These are phyloP conservation scores for Aspergillus biplanus DNA, from an alignment of 495 filamentous ascomycete species.

Conservation along the genomic window DNA sequence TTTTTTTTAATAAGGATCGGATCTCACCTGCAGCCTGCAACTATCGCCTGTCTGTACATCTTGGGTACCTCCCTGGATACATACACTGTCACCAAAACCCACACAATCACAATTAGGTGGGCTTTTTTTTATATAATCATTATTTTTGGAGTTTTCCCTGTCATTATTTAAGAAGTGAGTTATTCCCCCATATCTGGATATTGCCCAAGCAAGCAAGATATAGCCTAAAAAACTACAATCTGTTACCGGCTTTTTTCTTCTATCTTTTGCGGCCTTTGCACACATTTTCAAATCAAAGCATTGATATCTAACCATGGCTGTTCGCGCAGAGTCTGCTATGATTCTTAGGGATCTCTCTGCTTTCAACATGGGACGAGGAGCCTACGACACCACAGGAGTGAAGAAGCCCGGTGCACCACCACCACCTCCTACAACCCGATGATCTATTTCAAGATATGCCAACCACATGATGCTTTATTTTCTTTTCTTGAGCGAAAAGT, in stretches of 20 bases:
- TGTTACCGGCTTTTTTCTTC: neutral
- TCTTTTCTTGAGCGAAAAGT: conserved; percentile 31
- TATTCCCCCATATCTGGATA: conserved; percentile 8
- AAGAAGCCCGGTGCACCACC: conserved; percentile 60
- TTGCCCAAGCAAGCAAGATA: conserved; percentile 1
- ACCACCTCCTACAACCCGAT: conserved; percentile 42
- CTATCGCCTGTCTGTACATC: conserved; percentile 29
- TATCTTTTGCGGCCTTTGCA: neutral
- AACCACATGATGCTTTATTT: conserved; percentile 33
- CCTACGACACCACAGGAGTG: conserved; percentile 63
- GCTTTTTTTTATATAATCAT: conserved; percentile 20
- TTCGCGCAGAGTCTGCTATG: conserved; percentile 49
- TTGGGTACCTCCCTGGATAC: conserved; percentile 29
- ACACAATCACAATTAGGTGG: conserved; percentile 22
- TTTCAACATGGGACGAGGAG: conserved; percentile 62
- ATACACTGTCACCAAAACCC: conserved; percentile 27
- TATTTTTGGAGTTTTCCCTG: conserved; percentile 9
- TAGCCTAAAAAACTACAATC: neutral
- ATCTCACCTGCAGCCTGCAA: conserved; percentile 47
- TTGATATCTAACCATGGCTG: conserved; percentile 37
- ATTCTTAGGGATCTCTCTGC: conserved; percentile 51
- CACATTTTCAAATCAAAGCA: conserved; percentile 2
- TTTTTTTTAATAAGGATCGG: conserved; percentile 43
- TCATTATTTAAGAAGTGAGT: conserved; percentile 25
- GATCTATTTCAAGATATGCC: conserved; percentile 25